Percentiles rank a stretch among this genome's conserved stretches.
These are phyloP conservation scores for Crassisporium funariophilum DNA, from an alignment of 768 basidiomycete genomes.

Conservation along the genomic window DNA sequence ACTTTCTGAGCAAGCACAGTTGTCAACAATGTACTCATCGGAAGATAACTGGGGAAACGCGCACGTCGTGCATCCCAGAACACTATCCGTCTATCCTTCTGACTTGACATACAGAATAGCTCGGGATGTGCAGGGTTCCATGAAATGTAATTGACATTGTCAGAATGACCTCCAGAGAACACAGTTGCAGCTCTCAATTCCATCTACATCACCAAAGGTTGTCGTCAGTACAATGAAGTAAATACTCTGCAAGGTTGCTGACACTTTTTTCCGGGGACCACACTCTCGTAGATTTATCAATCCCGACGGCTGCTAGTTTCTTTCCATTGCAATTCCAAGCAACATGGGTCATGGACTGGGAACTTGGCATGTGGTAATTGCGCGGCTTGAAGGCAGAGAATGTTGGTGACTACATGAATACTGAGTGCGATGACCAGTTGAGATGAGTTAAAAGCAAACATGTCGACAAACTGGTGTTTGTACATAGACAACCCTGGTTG, in stretches of 20 bases:
- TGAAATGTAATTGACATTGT: slow-evolving; percentile 79
- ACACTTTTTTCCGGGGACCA: slow-evolving; percentile 82
- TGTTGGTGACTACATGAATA: slow-evolving; percentile 69
- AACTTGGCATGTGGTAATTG: slow-evolving; percentile 65
- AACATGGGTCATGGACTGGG: slow-evolving; percentile 72
- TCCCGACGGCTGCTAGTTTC: slow-evolving; percentile 78
- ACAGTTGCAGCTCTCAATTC: slow-evolving; percentile 66
- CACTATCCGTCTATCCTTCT: slow-evolving; percentile 71
- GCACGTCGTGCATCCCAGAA: slow-evolving; percentile 87
- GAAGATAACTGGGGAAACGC: slow-evolving; percentile 20
- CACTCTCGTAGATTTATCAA: slow-evolving; percentile 76
- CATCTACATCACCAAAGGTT: slow-evolving; percentile 52
- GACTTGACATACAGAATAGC: slow-evolving; percentile 77
- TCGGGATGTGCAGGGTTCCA: slow-evolving; percentile 90
- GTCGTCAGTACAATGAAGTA: slow-evolving; percentile 1
- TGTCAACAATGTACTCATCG: background rate
- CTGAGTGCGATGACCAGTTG: slow-evolving; percentile 9
- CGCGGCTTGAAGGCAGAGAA: slow-evolving; percentile 82
- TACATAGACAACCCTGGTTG: slow-evolving; percentile 75
- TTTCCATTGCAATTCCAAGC: slow-evolving; percentile 87
- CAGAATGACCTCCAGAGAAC: slow-evolving; percentile 72
- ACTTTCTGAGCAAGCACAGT: slow-evolving; percentile 56
- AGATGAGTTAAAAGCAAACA: slow-evolving; percentile 20
- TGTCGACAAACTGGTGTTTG: slow-evolving; percentile 32
- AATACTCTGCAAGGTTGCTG: slow-evolving; percentile 26